Evolutionary conservation across 2,329 filamentous ascomycete genomes (phyloP), one percentile per base, ranked within the genome.

Genomic region (Elsinoe necatrix): DNA sequence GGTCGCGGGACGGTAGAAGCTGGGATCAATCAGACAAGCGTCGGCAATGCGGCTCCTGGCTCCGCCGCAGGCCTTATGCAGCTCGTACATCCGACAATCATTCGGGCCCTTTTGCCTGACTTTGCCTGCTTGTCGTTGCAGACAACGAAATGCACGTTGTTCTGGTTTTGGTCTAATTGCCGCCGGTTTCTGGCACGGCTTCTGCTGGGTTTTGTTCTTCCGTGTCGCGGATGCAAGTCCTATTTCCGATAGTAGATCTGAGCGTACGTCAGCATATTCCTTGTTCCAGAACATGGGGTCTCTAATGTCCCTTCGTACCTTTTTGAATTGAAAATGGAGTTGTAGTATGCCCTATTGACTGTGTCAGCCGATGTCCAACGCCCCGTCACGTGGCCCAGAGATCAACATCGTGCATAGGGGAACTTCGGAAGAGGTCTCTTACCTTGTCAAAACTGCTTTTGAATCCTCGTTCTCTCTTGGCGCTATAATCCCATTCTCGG

Each of bases 401-500:
- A 64, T 73, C 65, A 72, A 67, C 62, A 55, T 25, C 21, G 59
- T 45, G 54, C 52, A 62, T 60, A 55, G 11, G 43, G 47, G 31
- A 58, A 34, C 51, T 60, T 59, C 59, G 31, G 27, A 43, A 58
- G 56, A 37, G 41, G 14, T 39, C 47, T 42, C 81, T 62, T 82
- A 93, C 89, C 84, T 95, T 96, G 73, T 98, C 93, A 71, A 97
- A 98, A 61, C 87, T 95, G 72, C 91, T 96, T 70, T 83, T 91
- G 74, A 97, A 98, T 1, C 93, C 95, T 59, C 93, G 82, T 65
- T 98, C 93, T 65, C 86, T 82, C 74, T 96, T 97, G 2, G 92
- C 89, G 69, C 89, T 95, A 69, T 96, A 98, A 71, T 98, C 93
- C 93, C 93, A 98, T 72, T 98, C 93, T 62, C 93, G 92, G 72